Percentiles rank a stretch among this genome's conserved stretches.
These are phyloP conservation scores for Neospermospora avenae DNA, from an alignment of 2,329 filamentous ascomycete species.

Conservation along the genomic window DNA sequence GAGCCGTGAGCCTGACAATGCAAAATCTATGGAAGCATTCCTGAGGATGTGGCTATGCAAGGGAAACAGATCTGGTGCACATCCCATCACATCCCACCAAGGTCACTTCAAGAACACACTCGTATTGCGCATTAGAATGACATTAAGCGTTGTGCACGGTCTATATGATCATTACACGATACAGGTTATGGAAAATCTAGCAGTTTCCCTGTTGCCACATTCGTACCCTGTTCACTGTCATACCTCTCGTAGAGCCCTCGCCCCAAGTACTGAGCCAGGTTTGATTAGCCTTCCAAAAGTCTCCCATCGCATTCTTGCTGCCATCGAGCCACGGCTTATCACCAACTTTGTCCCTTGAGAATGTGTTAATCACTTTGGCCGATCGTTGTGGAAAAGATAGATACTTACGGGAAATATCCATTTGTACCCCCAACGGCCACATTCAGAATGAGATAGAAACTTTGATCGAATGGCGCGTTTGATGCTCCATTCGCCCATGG, in stretches of 20 bases:
- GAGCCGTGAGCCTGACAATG: too few relatives aligned
- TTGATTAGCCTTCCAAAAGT: conserved; percentile 42
- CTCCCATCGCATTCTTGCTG: conserved; percentile 38
- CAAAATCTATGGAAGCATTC: too few relatives aligned
- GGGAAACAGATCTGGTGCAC: too few relatives aligned
- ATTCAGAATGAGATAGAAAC: conserved; percentile 50
- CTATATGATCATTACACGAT: not conserved
- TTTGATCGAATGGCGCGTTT: conserved; percentile 50
- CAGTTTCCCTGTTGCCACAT: conserved; percentile 37
- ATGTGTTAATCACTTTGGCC: conserved; percentile 10
- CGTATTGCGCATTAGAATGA: too few relatives aligned
- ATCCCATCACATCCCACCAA: too few relatives aligned
- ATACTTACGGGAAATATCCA: conserved; percentile 45
- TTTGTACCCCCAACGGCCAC: conserved; percentile 49
- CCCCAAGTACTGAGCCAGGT: conserved; percentile 48
- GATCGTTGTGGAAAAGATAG: not conserved
- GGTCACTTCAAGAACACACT: too few relatives aligned
- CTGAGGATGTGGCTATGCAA: too few relatives aligned
- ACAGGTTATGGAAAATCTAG: not conserved
- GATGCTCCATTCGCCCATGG: conserved; percentile 41
- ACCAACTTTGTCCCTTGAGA: conserved; percentile 23
- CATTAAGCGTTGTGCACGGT: too few relatives aligned
- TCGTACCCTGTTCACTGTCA: conserved; percentile 24
- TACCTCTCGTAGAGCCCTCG: conserved; percentile 15
- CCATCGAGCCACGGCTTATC: conserved; percentile 46